Conservation (phyloP, 148 eudicot species). For the Cornus suecica region DNA sequence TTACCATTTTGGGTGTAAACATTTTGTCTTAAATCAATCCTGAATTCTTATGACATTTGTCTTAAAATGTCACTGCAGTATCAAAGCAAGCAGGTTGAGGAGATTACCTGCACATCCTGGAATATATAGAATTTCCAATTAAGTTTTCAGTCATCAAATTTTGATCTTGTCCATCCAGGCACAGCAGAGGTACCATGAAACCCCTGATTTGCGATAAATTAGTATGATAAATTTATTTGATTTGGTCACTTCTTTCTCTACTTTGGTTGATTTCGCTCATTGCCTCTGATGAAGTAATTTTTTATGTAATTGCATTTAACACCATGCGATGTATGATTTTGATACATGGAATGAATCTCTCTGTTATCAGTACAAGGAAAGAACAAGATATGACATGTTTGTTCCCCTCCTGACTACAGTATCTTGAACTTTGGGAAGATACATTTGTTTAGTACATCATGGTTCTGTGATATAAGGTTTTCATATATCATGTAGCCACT, state of each 20-base stretch:
- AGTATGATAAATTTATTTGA: background rate
- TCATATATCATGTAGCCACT: background rate
- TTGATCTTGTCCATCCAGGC: conserved; percentile 2
- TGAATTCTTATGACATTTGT: conserved; percentile 48
- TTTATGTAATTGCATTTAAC: background rate
- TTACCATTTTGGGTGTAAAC: background rate
- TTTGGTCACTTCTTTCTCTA: background rate
- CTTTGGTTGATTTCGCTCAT: background rate
- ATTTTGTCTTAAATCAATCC: conserved; percentile 4
- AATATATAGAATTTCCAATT: conserved; percentile 35
- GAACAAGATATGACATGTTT: background rate
- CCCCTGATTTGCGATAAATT: background rate
- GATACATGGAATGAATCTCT: background rate
- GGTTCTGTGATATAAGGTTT: background rate
- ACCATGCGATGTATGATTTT: background rate
- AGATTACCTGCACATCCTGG: conserved; percentile 43
- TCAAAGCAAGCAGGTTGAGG: conserved; percentile 69
- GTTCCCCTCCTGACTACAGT: background rate
- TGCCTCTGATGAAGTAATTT: background rate
- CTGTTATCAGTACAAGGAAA: background rate
- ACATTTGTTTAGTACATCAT: background rate
- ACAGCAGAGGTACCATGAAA: conserved; percentile 12
- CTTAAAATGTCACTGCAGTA: conserved; percentile 75
- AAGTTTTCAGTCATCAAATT: conserved; percentile 28
- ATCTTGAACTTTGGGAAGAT: background rate